Conservation (phyloP, 106 monocot genomes). For the Platanthera guangdongensis region DNA sequence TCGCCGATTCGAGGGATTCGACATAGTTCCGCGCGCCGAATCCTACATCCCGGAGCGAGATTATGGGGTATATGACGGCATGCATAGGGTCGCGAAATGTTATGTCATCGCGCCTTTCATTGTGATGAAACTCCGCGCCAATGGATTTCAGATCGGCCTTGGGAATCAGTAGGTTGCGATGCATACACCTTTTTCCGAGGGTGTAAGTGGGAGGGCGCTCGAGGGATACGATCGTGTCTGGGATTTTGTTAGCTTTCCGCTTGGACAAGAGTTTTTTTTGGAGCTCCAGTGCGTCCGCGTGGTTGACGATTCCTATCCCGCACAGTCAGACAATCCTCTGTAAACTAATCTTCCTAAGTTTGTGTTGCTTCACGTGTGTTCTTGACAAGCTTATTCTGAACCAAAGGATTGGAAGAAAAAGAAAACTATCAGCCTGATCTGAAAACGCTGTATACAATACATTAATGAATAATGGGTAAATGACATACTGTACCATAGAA, state of each 20-base stretch:
- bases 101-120: constrained; percentile 74
- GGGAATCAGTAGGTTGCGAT: constrained; percentile 57
- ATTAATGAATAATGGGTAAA: too few relatives aligned
- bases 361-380: too few relatives aligned
- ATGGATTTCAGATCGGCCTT: constrained; percentile 59
- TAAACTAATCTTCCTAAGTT: background rate
- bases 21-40: constrained; percentile 81
- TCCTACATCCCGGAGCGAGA: constrained; percentile 58
- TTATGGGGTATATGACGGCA: constrained; percentile 79
- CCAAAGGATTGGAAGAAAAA: too few relatives aligned
- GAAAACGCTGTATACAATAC: too few relatives aligned
- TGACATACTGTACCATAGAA: too few relatives aligned
- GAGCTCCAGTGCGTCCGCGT: constrained; percentile 54
- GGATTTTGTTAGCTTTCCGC: constrained; percentile 39
- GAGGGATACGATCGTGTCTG: constrained; percentile 61
- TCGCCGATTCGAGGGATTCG: constrained; percentile 66
- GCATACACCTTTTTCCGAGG: constrained; percentile 59
- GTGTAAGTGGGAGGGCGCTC: constrained; percentile 92
- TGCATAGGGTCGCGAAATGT: constrained; percentile 89
- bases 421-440: too few relatives aligned
- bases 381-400: too few relatives aligned
- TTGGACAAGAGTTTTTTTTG: constrained; percentile 50
- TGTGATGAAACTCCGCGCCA: constrained; percentile 66
- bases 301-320: constrained; percentile 54
- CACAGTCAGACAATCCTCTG: constrained; percentile 42